Conservation (phyloP, 2,329 filamentous ascomycete genomes). For the Fonsecaea monophora region DNA sequence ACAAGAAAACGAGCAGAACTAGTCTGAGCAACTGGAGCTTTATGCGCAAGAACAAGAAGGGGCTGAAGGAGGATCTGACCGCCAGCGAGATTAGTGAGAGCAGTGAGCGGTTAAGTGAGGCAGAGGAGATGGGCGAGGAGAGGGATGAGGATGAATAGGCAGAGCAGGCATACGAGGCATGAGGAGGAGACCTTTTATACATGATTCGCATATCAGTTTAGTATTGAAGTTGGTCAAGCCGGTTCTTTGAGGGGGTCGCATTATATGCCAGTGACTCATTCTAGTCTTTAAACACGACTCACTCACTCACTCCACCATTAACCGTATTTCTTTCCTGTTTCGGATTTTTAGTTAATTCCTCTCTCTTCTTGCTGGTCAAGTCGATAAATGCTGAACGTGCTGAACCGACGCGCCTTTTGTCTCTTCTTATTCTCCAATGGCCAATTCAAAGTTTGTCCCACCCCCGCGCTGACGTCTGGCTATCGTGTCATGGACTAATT, state of each 20-base stretch:
- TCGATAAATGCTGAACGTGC: not conserved
- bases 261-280: constrained; percentile 2
- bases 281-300: not conserved
- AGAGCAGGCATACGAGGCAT: constrained; percentile 2
- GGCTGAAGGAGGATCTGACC: constrained; percentile 36
- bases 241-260: not conserved
- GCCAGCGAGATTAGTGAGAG: constrained; percentile 48
- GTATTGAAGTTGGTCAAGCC: not conserved
- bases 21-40: constrained; percentile 54
- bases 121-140: constrained; percentile 47
- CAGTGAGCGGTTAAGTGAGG: constrained; percentile 53
- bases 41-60: constrained; percentile 50
- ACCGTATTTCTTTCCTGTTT: not conserved
- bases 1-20: constrained; percentile 52
- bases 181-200: not conserved
- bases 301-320: not conserved
- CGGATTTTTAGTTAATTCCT: not conserved
- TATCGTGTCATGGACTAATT: not conserved
- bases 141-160: constrained; percentile 47
- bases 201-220: not conserved
- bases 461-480: not conserved
- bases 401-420: not conserved
- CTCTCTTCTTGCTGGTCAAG: not conserved
- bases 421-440: constrained; percentile 36
- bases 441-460: constrained; percentile 48